phyloP scores from a whole-genome alignment of 495 filamentous ascomycete genomes.

The Aspergillus nidulans region DNA sequence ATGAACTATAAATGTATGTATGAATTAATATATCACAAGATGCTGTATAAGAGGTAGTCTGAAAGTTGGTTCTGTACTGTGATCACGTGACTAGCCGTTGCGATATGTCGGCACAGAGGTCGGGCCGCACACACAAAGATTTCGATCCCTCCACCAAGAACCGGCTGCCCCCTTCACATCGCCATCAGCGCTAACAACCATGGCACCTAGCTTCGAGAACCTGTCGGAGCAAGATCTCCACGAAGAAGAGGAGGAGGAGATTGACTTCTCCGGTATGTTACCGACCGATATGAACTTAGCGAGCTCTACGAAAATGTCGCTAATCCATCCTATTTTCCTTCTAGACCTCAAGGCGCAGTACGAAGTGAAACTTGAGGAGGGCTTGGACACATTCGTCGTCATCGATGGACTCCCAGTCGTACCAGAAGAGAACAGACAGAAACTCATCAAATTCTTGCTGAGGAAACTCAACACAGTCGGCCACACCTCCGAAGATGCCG shows the following conservation, averaged over 20 bases:
- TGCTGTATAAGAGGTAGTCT: too few species aligned
- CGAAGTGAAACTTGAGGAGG: slow-evolving; percentile 92
- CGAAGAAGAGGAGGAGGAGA: slow-evolving; percentile 84
- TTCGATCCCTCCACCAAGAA: slow-evolving; percentile 15
- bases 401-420: slow-evolving; percentile 90
- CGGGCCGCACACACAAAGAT: slow-evolving; percentile 16
- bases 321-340: slow-evolving; percentile 19
- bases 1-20: too few species aligned
- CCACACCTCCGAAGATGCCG: slow-evolving; percentile 74
- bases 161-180: slow-evolving; percentile 18
- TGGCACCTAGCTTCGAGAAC: slow-evolving; percentile 71
- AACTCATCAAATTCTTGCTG: slow-evolving; percentile 89
- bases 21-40: slow-evolving; percentile 21
- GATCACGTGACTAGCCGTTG: not conserved
- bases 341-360: slow-evolving; percentile 84
- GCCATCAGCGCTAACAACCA: slow-evolving; percentile 36
- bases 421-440: slow-evolving; percentile 73
- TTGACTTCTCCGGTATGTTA: slow-evolving; percentile 76
- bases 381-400: slow-evolving; percentile 91
- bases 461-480: slow-evolving; percentile 85
- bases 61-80: too few species aligned
- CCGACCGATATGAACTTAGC: not conserved
- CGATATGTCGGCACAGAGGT: not conserved
- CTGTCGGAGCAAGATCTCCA: slow-evolving; percentile 75
- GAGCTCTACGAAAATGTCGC: slow-evolving; percentile 18